Evolutionary conservation across 768 basidiomycete genomes (phyloP).

Genomic region (Gymnopilus dilepis): DNA sequence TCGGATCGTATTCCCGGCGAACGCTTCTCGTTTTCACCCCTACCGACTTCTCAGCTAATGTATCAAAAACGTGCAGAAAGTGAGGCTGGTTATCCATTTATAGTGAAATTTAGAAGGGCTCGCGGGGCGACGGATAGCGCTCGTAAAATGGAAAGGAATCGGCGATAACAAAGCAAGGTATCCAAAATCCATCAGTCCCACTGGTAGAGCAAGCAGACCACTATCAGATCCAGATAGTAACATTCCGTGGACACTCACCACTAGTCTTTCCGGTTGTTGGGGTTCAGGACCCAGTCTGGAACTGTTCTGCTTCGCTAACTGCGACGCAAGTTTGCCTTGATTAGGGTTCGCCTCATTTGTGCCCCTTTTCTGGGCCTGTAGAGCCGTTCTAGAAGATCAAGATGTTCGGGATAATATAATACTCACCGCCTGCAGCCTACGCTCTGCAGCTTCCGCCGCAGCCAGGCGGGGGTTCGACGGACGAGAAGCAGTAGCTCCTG

Average conservation of each 20-base stretch:
- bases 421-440: slow-evolving; percentile 60
- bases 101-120: slow-evolving; percentile 20
- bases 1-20: slow-evolving; percentile 25
- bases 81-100: slow-evolving; percentile 25
- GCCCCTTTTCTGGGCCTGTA: slow-evolving; percentile 50
- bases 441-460: slow-evolving; percentile 68
- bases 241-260: slow-evolving; percentile 38
- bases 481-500: slow-evolving; percentile 26
- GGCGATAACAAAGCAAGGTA: neutral
- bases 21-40: slow-evolving; percentile 10
- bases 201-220: slow-evolving; percentile 26
- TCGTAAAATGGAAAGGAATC: slow-evolving; percentile 6
- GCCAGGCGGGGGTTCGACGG: slow-evolving; percentile 53
- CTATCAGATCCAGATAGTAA: neutral
- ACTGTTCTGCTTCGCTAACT: slow-evolving; percentile 44
- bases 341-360: slow-evolving; percentile 51
- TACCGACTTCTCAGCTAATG: neutral
- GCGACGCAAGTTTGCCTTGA: slow-evolving; percentile 49
- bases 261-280: slow-evolving; percentile 44
- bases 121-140: neutral
- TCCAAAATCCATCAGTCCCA: slow-evolving; percentile 39
- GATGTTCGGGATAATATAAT: slow-evolving; percentile 22
- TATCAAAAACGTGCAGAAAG: slow-evolving; percentile 27
- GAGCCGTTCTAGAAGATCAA: slow-evolving; percentile 26
- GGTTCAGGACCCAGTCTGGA: slow-evolving; percentile 37